These are phyloP conservation scores for Cercospora beticola DNA, from an alignment of 2,329 filamentous ascomycete species.

Conservation along the genomic window DNA sequence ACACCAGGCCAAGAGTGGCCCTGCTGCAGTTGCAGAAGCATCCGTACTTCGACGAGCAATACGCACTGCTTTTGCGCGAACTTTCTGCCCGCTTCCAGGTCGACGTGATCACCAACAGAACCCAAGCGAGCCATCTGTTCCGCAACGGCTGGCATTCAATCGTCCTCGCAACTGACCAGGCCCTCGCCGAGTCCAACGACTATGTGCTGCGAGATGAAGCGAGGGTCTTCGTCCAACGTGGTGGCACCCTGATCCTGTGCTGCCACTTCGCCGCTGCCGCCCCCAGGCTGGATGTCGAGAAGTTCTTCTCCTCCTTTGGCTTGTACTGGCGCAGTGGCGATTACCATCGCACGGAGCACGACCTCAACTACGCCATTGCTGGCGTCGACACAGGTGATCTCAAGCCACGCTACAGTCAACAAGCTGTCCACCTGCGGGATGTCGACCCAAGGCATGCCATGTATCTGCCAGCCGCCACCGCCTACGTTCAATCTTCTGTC, in stretches of 20 bases:
- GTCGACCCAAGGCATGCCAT: conserved; percentile 21
- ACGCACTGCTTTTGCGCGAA: conserved; percentile 9
- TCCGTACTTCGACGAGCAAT: conserved; percentile 23
- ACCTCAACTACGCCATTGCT: conserved; percentile 19
- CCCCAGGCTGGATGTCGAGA: conserved; percentile 10
- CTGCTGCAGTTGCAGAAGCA: conserved; percentile 27
- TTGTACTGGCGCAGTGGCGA: conserved; percentile 26
- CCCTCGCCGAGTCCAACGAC: conserved; percentile 18
- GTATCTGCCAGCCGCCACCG: conserved; percentile 21
- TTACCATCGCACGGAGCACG: conserved; percentile 27
- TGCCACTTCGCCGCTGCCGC: conserved; percentile 23
- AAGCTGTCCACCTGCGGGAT: conserved; percentile 24
- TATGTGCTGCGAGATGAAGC: conserved; percentile 19
- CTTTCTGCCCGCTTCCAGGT: conserved; percentile 21
- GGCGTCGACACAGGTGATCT: conserved; percentile 15
- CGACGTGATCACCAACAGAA: conserved; percentile 17
- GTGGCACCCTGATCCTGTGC: conserved; percentile 26
- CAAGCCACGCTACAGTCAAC: conserved; percentile 24
- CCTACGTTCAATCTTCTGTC: conserved; percentile 22
- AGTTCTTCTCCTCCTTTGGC: conserved; percentile 22
- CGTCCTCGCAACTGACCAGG: conserved; percentile 22
- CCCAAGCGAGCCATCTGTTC: conserved; percentile 16
- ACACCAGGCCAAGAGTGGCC: conserved; percentile 13
- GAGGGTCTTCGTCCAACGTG: conserved; percentile 21
- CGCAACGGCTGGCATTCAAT: conserved; percentile 6